Evolutionary conservation across 257 asterid species (phyloP), one percentile per base, ranked within the genome.

Genomic region (Plantago major): DNA sequence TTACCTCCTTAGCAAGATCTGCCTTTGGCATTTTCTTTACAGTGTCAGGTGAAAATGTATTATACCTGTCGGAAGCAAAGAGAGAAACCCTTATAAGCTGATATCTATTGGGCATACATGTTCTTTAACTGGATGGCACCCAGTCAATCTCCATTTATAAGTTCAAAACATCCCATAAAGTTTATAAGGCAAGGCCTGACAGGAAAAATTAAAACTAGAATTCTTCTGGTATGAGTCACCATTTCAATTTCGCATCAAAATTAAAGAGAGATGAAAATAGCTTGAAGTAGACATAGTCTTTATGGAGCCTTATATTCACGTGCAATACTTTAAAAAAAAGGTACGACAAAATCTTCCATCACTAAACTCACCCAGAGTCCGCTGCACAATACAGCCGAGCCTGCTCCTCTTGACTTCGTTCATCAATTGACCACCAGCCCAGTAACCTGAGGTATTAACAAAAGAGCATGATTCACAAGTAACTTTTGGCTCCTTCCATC

Each of bases 361-460:
- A 50, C 56, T 70, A 58, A 28, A 73, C 77, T 58, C 49, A 91
- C 96, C 95, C 94, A 9, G 97, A 83, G 64, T 81, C 80, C 63
- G 75, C 82, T 1, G 86, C 75, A 73, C 55, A 79, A 69, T 84
- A 92, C 44, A 92, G 74, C 55, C 90, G 90, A 64, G 99, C 99
- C 73, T 85, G 87, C 77, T 92, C 99, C 77, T 89, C 97, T 60
- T 78, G 85, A 70, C 99, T 89, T 65, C 88, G 83, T 86, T 89
- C 97, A 67, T 92, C 99, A 60, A 92, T 89, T 28, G 99, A 92
- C 99, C 99, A 92, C 97, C 97, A 92, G 55, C 99, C 99, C 58
- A 92, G 68, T 50, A 86, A 83, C 85, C 97, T 88, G 81, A 14
- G 62, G 68, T 6, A 6, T 63, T 65, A 55, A 11, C 7, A 57